These are phyloP conservation scores for Mycena latifolia DNA, from an alignment of 768 basidiomycete species.

Conservation along the genomic window DNA sequence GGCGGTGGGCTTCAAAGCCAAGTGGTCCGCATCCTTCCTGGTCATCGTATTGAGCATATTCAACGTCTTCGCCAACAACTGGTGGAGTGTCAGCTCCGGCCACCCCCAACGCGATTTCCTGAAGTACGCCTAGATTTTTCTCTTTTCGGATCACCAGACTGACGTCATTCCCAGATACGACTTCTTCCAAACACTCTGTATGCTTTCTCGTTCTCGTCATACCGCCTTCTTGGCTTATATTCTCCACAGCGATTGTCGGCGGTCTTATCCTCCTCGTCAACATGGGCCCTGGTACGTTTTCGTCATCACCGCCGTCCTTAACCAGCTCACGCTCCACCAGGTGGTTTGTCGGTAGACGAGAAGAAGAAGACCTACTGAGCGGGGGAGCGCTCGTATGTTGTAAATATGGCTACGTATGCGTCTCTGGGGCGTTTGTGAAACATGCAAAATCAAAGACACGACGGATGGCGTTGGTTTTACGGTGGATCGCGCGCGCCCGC, in stretches of 20 bases:
- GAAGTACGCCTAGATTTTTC: constrained; percentile 69
- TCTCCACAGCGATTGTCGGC: constrained; percentile 83
- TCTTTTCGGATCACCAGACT: constrained; percentile 31
- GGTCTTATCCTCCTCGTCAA: constrained; percentile 97
- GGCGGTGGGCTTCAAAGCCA: constrained; percentile 98
- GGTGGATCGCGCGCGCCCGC: neutral
- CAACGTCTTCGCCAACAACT: constrained; percentile 99
- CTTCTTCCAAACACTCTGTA: constrained; percentile 97
- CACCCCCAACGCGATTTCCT: constrained; percentile 99
- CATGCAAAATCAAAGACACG: constrained; percentile 23
- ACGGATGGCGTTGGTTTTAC: neutral
- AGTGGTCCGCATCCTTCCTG: constrained; percentile 97
- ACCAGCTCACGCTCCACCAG: constrained; percentile 47
- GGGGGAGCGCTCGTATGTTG: constrained; percentile 6
- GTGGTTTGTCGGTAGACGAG: constrained; percentile 97
- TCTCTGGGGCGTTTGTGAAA: neutral
- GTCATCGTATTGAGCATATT: constrained; percentile 92
- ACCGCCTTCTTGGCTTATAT: no score
- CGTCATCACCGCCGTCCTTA: neutral
- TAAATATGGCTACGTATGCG: constrained; percentile 24
- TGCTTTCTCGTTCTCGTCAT: constrained; percentile 40
- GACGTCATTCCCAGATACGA: constrained; percentile 78
- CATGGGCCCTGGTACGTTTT: constrained; percentile 89
- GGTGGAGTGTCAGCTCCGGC: constrained; percentile 93
- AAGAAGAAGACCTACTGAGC: constrained; percentile 95